Base-by-base conservation (phyloP, 768 basidiomycete species). In the Hortiboletus campestris region DNA sequence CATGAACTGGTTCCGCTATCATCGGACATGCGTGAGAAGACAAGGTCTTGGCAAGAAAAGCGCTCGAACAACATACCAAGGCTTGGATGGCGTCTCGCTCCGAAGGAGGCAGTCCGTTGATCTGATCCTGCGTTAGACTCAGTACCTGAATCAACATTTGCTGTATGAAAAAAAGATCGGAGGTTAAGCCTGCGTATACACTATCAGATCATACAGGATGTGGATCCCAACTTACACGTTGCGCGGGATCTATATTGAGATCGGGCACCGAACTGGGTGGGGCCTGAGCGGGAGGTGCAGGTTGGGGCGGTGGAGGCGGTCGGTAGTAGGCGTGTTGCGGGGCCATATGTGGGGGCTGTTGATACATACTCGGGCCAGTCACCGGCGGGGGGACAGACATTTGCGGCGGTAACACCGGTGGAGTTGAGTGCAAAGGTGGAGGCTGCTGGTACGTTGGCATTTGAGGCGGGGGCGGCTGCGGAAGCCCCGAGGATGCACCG, bases 111-210 rank as follows among this genome's bases (percentile, higher is more conserved):
- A 97, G 74, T 9, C 82, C 82, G 45, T 85, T 85, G 58, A 98
- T 89, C 69, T 96, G 93, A 43, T 90, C 92, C 44, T 78, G 85
- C 1, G 88, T 87, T 67, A 98, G 71, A 57, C 78, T 82, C 32
- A 98, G 74, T 0, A 98, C 94, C 74, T 94, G 93, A 72, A 92
- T 80, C 50, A 97, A 68, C 85, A 96, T 89, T 34, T 82, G 80
- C 90, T 89, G 62, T 49, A 43, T 16, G 14, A n/a, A 11, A 35
- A 45, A 35, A 20, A 12, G 5, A 19, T 22, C 25, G 38, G 22
- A 51, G 4, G 12, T 49, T 41, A 19, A 47, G 28, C 14, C 14
- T 22, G 6, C 13, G 19, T 12, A n/a, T 17, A 22, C 12, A 6
- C n/a, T 25, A 25, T 35, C 14, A 10, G 34, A 5, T 6, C 17